phyloP scores from a whole-genome alignment of 2,329 filamentous ascomycete genomes.

The Coleophoma eucalyptorum region DNA sequence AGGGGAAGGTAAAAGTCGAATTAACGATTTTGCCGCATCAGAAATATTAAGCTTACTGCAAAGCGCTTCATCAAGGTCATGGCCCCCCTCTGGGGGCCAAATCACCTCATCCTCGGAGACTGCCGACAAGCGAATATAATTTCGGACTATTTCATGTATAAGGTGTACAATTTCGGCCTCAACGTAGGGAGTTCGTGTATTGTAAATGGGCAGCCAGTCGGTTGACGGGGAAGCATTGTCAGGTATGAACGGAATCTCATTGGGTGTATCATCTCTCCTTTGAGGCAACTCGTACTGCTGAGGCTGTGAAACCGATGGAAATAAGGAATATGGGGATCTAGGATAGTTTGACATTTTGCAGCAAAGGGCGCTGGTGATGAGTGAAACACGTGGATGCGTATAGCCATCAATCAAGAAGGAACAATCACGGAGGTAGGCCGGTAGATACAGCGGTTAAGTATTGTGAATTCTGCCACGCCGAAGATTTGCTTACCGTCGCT shows the following conservation, averaged over 20 bases:
- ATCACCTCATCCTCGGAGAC: background rate
- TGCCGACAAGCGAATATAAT: background rate
- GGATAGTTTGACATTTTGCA: no score
- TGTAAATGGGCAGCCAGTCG: background rate
- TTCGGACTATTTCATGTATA: background rate
- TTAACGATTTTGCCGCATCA: background rate
- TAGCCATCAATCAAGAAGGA: no score
- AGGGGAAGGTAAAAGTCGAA: background rate
- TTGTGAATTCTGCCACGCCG: no score
- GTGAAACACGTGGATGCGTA: no score
- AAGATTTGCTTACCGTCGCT: no score
- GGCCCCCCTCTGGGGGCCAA: background rate
- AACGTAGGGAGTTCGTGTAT: background rate
- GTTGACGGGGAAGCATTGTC: background rate
- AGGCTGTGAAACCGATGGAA: no score
- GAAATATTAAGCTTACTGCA: background rate
- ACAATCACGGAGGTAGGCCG: no score
- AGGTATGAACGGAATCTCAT: background rate
- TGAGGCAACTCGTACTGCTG: no score
- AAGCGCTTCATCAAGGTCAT: background rate
- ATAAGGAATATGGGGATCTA: no score
- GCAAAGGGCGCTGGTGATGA: no score
- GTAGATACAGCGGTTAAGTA: no score
- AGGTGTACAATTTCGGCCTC: background rate
- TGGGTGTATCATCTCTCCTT: no score